Evolutionary conservation across 2,329 filamentous ascomycete genomes (phyloP).

Genomic region (Aschersonia sp.): DNA sequence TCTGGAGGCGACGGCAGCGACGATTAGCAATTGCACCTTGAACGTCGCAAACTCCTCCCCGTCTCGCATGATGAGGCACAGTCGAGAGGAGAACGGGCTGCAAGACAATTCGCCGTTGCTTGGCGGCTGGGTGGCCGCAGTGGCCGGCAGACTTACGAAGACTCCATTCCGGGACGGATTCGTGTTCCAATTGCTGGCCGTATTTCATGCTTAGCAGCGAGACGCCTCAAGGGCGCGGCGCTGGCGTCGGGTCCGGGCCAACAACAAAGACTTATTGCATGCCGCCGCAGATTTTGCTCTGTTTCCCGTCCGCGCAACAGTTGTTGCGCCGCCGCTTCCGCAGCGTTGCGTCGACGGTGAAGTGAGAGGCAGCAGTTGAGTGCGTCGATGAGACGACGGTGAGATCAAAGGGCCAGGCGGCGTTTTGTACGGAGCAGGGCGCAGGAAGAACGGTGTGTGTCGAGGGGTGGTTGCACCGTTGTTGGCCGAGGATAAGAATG

Average conservation of each 20-base stretch:
- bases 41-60: too few species aligned
- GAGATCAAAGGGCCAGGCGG: background rate
- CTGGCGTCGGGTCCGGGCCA: too few species aligned
- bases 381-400: too few species aligned
- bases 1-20: conserved; percentile 29
- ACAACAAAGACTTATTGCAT: too few species aligned
- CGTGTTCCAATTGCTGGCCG: conserved; percentile 46
- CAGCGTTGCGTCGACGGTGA: too few species aligned
- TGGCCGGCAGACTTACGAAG: conserved; percentile 38
- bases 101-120: background rate
- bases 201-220: conserved; percentile 20
- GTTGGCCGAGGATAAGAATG: background rate
- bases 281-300: too few species aligned
- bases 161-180: conserved; percentile 72
- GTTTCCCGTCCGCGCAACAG: too few species aligned
- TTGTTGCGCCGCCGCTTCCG: too few species aligned
- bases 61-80: background rate
- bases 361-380: too few species aligned
- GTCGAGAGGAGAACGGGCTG: background rate
- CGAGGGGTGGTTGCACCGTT: background rate
- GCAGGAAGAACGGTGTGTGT: background rate
- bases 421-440: background rate
- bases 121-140: background rate
- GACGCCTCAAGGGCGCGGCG: background rate
- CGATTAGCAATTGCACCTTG: background rate